Evolutionary conservation across 768 basidiomycete species (phyloP), one percentile per base, ranked within the genome.

Genomic region (Termitomyces heimii): DNA sequence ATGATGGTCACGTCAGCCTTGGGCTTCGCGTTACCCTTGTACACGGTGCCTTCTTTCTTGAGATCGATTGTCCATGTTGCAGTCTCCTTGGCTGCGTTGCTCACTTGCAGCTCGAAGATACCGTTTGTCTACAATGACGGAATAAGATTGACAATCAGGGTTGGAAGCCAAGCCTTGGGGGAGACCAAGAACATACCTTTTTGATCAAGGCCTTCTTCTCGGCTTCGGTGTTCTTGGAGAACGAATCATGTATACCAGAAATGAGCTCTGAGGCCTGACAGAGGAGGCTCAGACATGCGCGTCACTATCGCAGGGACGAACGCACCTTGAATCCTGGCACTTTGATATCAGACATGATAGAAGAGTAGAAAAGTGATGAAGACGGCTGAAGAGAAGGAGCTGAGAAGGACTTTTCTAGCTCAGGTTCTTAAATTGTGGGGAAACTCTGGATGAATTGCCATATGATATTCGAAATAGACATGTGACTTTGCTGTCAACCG

Each of bases 31-130:
- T 74, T 71, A 40, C 93, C 93, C 71, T 88, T 86, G 79, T 84
- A 86, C 28, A 94, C 81, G 22, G 78, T 73, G 12, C 89, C 92
- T 14, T 81, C 78, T 74, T 88, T 88, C 82, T 98, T 97, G 67
- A 96, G 66, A 77, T 98, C 95, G 64, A 98, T 92, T 7, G 93
- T 94, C 93, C 93, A 97, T 45, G 79, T 79, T 20, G 76, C 88
- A 60, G 84, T 84, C 70, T 89, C 77, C 57, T 87, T 88, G 16
- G 80, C 76, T 29, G 71, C 78, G 67, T 94, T 92, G 69, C 85
- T 83, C 63, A 96, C 81, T 53, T 84, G 82, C 42, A 97, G 76
- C 70, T 94, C 88, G 69, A 97, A 94, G 67, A 95, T 83, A 60
- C 90, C 93, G 64, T 90, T 92, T 50, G 86, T 88, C 93, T 92